phyloP scores from a whole-genome alignment of 495 filamentous ascomycete species.

The Aspergillus campestris region DNA sequence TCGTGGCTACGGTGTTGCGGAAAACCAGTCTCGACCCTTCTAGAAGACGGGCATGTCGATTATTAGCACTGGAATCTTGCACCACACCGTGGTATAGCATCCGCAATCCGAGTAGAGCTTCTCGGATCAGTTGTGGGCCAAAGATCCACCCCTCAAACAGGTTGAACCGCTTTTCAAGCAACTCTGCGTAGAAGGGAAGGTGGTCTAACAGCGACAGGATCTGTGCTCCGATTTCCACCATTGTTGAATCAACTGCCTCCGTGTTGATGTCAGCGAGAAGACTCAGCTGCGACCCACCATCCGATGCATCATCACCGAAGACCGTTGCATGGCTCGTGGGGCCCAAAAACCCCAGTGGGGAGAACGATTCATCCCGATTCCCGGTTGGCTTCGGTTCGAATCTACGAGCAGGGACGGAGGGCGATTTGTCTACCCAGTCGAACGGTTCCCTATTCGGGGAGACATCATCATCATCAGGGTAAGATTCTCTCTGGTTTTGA shows the following conservation, averaged over 20 bases:
- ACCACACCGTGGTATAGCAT: not conserved
- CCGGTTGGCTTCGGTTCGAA: not conserved
- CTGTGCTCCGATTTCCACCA: conserved; percentile 16
- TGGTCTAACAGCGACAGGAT: conserved; percentile 15
- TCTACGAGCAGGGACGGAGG: not conserved
- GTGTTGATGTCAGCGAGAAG: not conserved
- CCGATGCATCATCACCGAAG: conserved; percentile 10
- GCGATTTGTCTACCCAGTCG: not conserved
- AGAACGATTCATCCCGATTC: conserved; percentile 8
- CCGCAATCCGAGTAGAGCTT: not conserved
- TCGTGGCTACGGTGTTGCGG: conserved; percentile 7
- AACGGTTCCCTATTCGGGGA: no score
- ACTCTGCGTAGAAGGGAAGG: conserved; percentile 14
- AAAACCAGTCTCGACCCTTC: conserved; percentile 16
- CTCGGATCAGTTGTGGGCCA: conserved; percentile 3
- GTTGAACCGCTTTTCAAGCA: conserved; percentile 14
- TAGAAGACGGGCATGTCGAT: conserved; percentile 2
- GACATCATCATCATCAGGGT: no score
- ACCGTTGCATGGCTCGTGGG: conserved; percentile 36
- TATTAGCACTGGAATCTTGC: conserved; percentile 1
- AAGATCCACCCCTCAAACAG: conserved; percentile 15
- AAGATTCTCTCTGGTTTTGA: not conserved
- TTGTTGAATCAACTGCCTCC: conserved; percentile 9
- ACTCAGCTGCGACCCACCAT: not conserved
- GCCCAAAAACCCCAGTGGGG: conserved; percentile 22